Base-by-base conservation (phyloP, 345 rosid genomes). In the Aquilaria malaccensis region DNA sequence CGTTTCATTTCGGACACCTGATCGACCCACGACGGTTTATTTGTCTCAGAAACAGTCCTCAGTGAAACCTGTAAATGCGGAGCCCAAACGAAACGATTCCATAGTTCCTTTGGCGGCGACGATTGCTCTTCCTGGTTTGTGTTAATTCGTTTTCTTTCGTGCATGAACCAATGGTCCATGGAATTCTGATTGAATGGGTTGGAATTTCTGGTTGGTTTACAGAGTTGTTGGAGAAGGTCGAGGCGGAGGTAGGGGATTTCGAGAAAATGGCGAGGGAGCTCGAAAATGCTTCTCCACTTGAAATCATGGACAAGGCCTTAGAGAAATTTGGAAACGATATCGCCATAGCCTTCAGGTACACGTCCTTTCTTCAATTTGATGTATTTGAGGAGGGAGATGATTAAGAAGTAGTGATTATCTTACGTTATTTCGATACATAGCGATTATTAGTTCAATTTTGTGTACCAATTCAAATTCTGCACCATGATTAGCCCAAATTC, bases 311-410 rank as follows among this genome's bases (percentile, higher is more conserved):
- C n/a, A 89, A 77, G 69, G 98, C 97, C 13, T 81, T 93, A 2
- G 88, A 83, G 75, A 80, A 68, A 70, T 93, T 93, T 46, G 97
- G 98, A 32, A 59, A 77, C 49, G 87, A 89, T 30, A 93, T 93
- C 43, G 98, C 97, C 3, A 87, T 93, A 51, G 98, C 98, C 50
- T 93, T 93, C 81, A 93, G 96, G 98, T 89, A 70, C n/a, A 3
- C 10, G 33, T 49, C 31, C 13, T 11, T 46, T 14, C 6, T 30
- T 55, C 3, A 33, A 51, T 37, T 37, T 37, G 7, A 37, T 22
- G 22, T 22, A 22, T 22, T 22, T 22, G 22, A 22, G 22, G 22
- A 22, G 22, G 22, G 22, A 22, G 22, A 22, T 22, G 22, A 22
- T 22, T 10, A 49, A 14, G 52, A 49, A 6, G 11, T 49, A 49